Evolutionary conservation across 2,329 filamentous ascomycete genomes (phyloP).

Genomic region (Raffaelea ambrosiae): DNA sequence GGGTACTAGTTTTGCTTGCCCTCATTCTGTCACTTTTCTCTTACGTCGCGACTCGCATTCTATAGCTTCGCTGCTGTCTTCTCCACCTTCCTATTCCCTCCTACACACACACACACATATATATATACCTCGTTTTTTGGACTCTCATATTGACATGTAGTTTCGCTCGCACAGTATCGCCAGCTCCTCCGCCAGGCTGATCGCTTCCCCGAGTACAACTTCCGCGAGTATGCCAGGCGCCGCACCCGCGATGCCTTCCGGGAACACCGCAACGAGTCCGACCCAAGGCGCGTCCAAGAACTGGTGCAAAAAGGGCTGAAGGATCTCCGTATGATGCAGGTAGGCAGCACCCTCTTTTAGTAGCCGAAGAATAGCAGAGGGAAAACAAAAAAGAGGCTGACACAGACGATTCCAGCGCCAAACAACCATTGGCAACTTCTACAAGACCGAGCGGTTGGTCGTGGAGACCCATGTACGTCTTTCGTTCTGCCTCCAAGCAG

Average conservation of each 20-base stretch:
- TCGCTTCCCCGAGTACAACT: conserved; percentile 93
- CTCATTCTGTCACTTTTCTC: neutral
- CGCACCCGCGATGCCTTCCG: conserved; percentile 86
- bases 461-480: conserved; percentile 49
- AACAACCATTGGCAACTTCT: conserved; percentile 92
- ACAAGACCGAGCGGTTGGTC: conserved; percentile 82
- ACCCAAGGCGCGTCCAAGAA: conserved; percentile 73
- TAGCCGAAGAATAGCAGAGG: too few species aligned
- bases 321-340: conserved; percentile 86
- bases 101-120: too few species aligned
- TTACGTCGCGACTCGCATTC: neutral
- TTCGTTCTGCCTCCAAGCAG: neutral
- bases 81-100: too few species aligned
- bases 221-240: conserved; percentile 90
- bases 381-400: too few species aligned
- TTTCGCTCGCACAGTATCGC: conserved; percentile 63
- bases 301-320: conserved; percentile 80
- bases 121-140: neutral
- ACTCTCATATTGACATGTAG: neutral
- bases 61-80: too few species aligned
- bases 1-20: neutral
- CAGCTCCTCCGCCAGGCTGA: conserved; percentile 78
- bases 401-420: conserved; percentile 58
- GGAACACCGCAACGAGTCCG: conserved; percentile 65
- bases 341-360: conserved; percentile 26